Evolutionary conservation across 805 yeast species (phyloP), one percentile per base, ranked within the genome.

Genomic region (Barnettozyma sp.): DNA sequence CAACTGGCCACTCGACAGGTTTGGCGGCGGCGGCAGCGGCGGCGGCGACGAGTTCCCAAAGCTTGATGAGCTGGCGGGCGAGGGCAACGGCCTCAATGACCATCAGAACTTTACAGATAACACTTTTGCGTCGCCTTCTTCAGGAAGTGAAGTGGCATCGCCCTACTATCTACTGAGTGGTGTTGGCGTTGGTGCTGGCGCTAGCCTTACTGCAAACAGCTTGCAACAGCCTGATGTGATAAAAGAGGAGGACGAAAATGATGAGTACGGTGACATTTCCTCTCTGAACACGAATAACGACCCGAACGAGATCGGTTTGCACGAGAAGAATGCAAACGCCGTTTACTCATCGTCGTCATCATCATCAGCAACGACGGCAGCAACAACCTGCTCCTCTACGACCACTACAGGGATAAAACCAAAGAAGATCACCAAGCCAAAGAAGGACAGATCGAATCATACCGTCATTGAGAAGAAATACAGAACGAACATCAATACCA

Each of bases 401-500:
- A n/a, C n/a, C n/a, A n/a, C n/a, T n/a, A n/a, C n/a, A n/a, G n/a
- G n/a, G n/a, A n/a, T n/a, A n/a, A n/a, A n/a, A n/a, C n/a, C n/a
- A n/a, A n/a, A n/a, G n/a, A 49, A 43, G 30, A 54, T 64, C 14
- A 35, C 62, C 5, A 75, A 73, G 45, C 71, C 75, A 5, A 66
- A 61, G 42, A 65, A 65, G 40, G 71, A 70, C 37, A 71, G 79
- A 57, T 67, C 78, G 1, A 71, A 84, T 7, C 94, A 83, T 59
- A 83, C 82, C 51, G 75, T 81, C 66, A 78, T 83, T 46, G 94
- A 84, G 54, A 82, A 82, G 59, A 78, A 81, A 51, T 84, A 84
- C 58, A 60, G 94, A 46, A 78, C 83, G 15, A 82, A 83, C 50
- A 80, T 83, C 45, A 83, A 82, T 50, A 66, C 79, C 36, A 80